These are phyloP conservation scores for Ustilago tritici DNA, from an alignment of 1,284 basidiomycete species.

Conservation along the genomic window DNA sequence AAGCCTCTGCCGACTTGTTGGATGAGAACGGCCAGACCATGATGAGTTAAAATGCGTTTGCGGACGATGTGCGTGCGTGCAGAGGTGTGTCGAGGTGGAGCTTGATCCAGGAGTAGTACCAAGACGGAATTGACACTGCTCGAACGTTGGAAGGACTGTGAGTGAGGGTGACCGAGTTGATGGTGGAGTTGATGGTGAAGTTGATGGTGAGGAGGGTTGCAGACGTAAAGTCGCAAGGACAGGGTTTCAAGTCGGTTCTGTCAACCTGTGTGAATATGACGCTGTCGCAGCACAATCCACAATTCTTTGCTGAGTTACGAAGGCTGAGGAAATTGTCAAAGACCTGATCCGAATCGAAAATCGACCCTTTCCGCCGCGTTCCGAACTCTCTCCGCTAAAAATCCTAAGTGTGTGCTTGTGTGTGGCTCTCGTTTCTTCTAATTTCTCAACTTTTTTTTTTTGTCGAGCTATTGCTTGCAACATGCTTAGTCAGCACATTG, in stretches of 20 bases:
- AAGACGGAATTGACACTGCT: not conserved
- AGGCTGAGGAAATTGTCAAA: slow-evolving; percentile 10
- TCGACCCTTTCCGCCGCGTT: slow-evolving; percentile 37
- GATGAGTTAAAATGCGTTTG: not conserved
- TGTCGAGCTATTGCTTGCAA: not conserved
- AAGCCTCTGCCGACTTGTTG: slow-evolving; percentile 31
- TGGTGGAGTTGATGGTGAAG: slow-evolving; percentile 6
- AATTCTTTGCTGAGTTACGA: slow-evolving; percentile 24
- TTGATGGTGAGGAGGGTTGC: slow-evolving; percentile 1
- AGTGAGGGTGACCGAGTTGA: not conserved
- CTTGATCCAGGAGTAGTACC: not conserved
- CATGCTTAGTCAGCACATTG: slow-evolving; percentile 24
- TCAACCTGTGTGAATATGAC: not conserved
- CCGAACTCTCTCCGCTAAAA: slow-evolving; percentile 15
- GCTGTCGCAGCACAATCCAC: not conserved
- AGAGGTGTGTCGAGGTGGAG: not conserved
- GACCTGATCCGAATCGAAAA: slow-evolving; percentile 13
- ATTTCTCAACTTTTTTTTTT: slow-evolving; percentile 29
- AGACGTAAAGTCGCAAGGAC: not conserved
- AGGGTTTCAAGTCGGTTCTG: no score
- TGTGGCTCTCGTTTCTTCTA: slow-evolving; percentile 27
- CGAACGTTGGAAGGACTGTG: not conserved
- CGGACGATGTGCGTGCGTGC: slow-evolving; percentile 1
- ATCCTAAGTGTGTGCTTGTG: not conserved
- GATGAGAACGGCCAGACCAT: slow-evolving; percentile 58